phyloP scores from a whole-genome alignment of 495 filamentous ascomycete species.

The Xylaria scruposa region DNA sequence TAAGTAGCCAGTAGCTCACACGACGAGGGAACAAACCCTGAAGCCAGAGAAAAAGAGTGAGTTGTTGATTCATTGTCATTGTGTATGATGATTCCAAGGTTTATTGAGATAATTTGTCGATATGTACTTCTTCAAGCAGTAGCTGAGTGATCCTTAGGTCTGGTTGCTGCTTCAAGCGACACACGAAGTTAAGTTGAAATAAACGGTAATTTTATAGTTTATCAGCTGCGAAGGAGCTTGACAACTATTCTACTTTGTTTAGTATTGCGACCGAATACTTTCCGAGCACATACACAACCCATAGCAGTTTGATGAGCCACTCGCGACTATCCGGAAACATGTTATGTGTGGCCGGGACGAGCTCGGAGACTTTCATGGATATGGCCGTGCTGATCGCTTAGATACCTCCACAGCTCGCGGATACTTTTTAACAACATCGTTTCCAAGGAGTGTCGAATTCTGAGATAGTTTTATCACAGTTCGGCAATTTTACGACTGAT shows the following conservation, averaged over 20 bases:
- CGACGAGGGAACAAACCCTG: conserved; percentile 14
- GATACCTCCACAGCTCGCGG: neutral
- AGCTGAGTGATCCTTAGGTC: neutral
- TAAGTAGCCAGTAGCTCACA: conserved; percentile 7
- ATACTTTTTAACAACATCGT: neutral
- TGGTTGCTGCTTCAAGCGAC: neutral
- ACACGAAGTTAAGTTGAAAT: neutral
- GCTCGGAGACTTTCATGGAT: conserved; percentile 4
- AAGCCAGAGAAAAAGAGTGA: conserved; percentile 14
- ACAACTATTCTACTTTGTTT: neutral
- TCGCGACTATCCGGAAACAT: neutral
- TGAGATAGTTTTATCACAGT: neutral
- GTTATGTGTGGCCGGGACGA: neutral
- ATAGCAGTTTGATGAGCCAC: neutral
- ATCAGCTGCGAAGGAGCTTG: too few species aligned
- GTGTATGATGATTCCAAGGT: neutral
- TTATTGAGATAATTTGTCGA: neutral
- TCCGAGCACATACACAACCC: neutral
- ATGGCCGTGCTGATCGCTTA: neutral
- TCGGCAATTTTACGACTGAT: neutral
- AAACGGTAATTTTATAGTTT: neutral
- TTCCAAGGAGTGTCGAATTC: neutral
- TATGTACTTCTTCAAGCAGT: neutral
- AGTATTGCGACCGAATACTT: neutral
- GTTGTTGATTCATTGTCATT: neutral